Conservation (phyloP, 345 rosid genomes). For the Erysimum cheiranthoides region DNA sequence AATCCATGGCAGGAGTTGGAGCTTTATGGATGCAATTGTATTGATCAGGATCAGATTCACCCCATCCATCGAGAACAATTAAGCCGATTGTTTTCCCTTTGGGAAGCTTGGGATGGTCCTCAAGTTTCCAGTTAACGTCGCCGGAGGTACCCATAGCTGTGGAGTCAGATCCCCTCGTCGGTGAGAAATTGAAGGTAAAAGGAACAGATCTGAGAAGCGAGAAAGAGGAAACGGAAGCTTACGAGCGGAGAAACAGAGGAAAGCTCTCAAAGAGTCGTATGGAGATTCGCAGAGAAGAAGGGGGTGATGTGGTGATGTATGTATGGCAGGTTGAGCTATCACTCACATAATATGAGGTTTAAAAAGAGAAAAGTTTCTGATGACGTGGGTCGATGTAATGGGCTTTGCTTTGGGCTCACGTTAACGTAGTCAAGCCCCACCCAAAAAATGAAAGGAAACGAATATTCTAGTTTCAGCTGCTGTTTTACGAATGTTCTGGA, state of each 20-base stretch:
- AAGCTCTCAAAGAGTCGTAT: conserved; percentile 19
- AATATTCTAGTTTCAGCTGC: conserved; percentile 31
- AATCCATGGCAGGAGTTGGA: conserved; percentile 91
- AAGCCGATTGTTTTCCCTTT: conserved; percentile 80
- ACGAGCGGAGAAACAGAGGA: conserved; percentile 45
- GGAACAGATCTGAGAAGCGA: conserved; percentile 27
- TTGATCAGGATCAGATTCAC: conserved; percentile 81
- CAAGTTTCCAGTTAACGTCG: conserved; percentile 63
- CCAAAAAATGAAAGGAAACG: background rate
- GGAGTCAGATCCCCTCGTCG: conserved; percentile 2
- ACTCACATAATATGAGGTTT: conserved; percentile 24
- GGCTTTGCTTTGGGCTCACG: conserved; percentile 46
- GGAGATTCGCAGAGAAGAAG: conserved; percentile 35
- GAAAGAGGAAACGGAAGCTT: conserved; percentile 5
- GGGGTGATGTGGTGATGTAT: conserved; percentile 35
- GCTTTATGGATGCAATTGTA: conserved; percentile 93
- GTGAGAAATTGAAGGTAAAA: conserved; percentile 8
- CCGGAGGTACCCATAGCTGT: conserved; percentile 67
- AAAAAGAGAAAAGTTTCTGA: conserved; percentile 1
- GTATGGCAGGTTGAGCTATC: conserved; percentile 22
- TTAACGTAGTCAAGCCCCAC: background rate
- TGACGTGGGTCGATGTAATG: conserved; percentile 29
- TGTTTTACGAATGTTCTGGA: conserved; percentile 14
- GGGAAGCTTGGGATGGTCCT: conserved; percentile 78
- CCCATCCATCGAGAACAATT: conserved; percentile 97